Conservation (phyloP, 1,139 yeast species). For the Saccharomycopsis crataegensis region DNA sequence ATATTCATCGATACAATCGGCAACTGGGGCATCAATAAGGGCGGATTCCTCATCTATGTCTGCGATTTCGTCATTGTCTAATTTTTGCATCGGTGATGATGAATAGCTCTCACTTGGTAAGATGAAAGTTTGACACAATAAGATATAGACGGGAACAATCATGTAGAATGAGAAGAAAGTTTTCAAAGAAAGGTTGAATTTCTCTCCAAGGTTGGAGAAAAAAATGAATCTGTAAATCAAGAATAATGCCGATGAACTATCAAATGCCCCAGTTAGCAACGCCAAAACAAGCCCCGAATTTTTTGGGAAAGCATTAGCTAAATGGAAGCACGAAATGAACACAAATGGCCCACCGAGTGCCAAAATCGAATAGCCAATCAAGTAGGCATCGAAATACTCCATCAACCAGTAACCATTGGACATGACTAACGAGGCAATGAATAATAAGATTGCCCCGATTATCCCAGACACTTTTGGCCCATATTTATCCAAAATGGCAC, state of each 20-base stretch:
- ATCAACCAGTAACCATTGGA: conserved; percentile 49
- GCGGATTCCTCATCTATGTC: conserved; percentile 9
- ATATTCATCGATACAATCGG: conserved; percentile 10
- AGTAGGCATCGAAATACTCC: conserved; percentile 66
- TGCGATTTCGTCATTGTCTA: not conserved
- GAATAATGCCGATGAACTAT: conserved; percentile 69
- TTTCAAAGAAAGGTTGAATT: conserved; percentile 20
- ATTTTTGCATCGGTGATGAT: not conserved
- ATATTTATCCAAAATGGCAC: conserved; percentile 62
- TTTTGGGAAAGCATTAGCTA: conserved; percentile 66
- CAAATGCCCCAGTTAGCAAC: conserved; percentile 68
- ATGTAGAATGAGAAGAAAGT: conserved; percentile 61
- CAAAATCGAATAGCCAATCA: conserved; percentile 53
- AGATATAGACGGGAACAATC: conserved; percentile 65
- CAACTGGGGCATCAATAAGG: not conserved
- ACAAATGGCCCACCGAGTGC: conserved; percentile 82
- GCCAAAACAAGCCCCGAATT: conserved; percentile 69
- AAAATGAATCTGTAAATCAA: conserved; percentile 58
- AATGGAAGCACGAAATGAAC: conserved; percentile 68
- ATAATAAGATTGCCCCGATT: conserved; percentile 56
- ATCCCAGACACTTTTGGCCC: conserved; percentile 80
- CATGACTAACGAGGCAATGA: conserved; percentile 46
- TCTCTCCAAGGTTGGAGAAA: conserved; percentile 47
- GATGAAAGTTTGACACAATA: conserved; percentile 60
- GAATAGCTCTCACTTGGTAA: conserved; percentile 70